Percentiles rank a stretch among this genome's conserved stretches.
phyloP scores from a whole-genome alignment of 331 rosid genomes.

The Stylosanthes scabra region DNA sequence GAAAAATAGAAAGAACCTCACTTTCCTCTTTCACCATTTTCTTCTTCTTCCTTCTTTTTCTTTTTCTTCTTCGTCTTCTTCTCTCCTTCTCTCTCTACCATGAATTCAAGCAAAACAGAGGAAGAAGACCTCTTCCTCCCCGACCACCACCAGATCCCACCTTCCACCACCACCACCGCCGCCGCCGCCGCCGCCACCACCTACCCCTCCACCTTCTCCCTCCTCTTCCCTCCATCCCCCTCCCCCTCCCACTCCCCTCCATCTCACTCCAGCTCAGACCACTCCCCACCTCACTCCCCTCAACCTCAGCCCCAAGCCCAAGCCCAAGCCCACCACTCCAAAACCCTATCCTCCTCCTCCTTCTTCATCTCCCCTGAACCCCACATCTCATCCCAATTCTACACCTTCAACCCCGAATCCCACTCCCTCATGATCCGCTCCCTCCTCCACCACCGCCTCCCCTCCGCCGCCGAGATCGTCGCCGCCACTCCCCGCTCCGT shows the following conservation, averaged over 20 bases:
- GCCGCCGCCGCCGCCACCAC: conserved; percentile 41
- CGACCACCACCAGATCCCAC: conserved; percentile 51
- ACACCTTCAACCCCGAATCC: conserved; percentile 90
- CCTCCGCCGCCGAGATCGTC: conserved; percentile 85
- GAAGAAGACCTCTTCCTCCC: conserved; percentile 73
- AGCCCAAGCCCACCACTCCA: not conserved
- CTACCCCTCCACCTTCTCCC: conserved; percentile 64
- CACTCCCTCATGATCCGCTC: conserved; percentile 92
- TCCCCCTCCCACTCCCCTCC: conserved; percentile 61
- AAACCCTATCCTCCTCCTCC: conserved; percentile 31
- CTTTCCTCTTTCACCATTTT: not conserved
- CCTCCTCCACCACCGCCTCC: conserved; percentile 78
- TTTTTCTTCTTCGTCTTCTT: conserved; percentile 1
- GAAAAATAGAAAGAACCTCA: not conserved
- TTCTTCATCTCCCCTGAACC: conserved; percentile 74
- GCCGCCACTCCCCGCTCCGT: conserved; percentile 80
- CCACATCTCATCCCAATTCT: conserved; percentile 93
- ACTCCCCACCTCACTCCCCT: conserved; percentile 43
- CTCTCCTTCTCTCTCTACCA: conserved; percentile 30
- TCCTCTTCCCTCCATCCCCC: conserved; percentile 73
- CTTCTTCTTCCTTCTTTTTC: not conserved
- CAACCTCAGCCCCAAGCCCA: not conserved
- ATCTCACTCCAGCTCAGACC: conserved; percentile 60
- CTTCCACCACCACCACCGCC: conserved; percentile 53
- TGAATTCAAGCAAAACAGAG: conserved; percentile 87